Conservation (phyloP, 2,329 filamentous ascomycete genomes). For the Calonectria hawksworthii region DNA sequence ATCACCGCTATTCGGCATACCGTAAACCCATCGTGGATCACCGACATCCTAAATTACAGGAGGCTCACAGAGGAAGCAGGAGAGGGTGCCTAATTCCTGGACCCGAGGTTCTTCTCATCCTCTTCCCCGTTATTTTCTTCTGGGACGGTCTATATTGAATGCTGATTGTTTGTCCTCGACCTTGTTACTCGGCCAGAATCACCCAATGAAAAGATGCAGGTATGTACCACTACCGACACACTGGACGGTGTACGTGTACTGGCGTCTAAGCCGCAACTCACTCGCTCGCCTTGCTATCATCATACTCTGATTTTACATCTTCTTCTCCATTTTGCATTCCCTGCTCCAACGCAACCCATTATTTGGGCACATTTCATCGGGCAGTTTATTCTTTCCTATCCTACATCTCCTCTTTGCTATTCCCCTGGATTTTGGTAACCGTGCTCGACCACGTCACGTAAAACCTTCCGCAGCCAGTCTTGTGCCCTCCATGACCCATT, state of each 20-base stretch:
- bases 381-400: not conserved
- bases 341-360: not conserved
- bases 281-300: slow-evolving; percentile 7
- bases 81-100: not conserved
- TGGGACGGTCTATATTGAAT: not conserved
- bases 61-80: not conserved
- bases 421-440: not conserved
- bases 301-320: not conserved
- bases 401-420: not conserved
- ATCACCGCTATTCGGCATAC: not conserved
- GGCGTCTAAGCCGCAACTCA: slow-evolving; percentile 27
- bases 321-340: not conserved
- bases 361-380: not conserved
- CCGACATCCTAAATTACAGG: not conserved
- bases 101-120: not conserved
- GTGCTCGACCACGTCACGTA: not conserved
- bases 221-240: slow-evolving; percentile 7
- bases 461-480: not conserved
- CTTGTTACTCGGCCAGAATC: not conserved
- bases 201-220: slow-evolving; percentile 18
- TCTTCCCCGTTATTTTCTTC: not conserved
- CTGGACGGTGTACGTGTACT: slow-evolving; percentile 2
- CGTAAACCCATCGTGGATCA: not conserved
- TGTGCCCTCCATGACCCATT: slow-evolving; percentile 8
- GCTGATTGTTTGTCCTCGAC: not conserved